These are phyloP conservation scores for Linnemannia hyalina DNA, from an alignment of 192 early-diverging fungal species.

Conservation along the genomic window DNA sequence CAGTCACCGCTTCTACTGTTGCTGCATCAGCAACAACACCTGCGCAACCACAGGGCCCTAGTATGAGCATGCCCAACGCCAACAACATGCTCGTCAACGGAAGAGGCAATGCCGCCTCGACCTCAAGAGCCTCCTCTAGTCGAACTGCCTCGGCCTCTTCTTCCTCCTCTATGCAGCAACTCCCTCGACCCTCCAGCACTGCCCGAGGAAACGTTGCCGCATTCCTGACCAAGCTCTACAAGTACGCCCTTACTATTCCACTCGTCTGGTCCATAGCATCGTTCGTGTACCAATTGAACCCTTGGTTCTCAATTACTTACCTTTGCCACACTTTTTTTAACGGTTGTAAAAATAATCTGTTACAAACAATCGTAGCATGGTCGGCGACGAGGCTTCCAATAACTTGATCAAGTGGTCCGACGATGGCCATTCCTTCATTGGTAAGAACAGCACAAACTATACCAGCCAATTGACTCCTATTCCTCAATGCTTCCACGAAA, in stretches of 20 bases:
- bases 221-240: slow-evolving; percentile 94
- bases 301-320: neutral
- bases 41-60: neutral
- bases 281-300: neutral
- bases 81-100: slow-evolving; percentile 39
- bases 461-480: neutral
- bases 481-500: too few species aligned
- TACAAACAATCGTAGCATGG: slow-evolving; percentile 76
- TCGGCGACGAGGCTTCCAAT: slow-evolving; percentile 85
- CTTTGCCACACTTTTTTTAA: neutral
- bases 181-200: slow-evolving; percentile 41
- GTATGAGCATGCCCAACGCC: slow-evolving; percentile 15
- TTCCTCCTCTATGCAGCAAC: slow-evolving; percentile 25
- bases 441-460: slow-evolving; percentile 25
- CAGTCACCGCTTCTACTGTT: neutral
- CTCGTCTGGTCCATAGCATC: neutral
- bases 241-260: slow-evolving; percentile 61
- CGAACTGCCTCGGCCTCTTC: neutral
- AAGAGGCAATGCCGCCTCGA: neutral
- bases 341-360: neutral
- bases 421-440: slow-evolving; percentile 90
- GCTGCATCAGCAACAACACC: neutral
- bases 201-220: slow-evolving; percentile 78
- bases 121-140: neutral
- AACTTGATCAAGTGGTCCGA: slow-evolving; percentile 92